Evolutionary conservation across 202 grass and related monocot genomes (phyloP).

Genomic region (Schoenoplectus tabernaemontani): DNA sequence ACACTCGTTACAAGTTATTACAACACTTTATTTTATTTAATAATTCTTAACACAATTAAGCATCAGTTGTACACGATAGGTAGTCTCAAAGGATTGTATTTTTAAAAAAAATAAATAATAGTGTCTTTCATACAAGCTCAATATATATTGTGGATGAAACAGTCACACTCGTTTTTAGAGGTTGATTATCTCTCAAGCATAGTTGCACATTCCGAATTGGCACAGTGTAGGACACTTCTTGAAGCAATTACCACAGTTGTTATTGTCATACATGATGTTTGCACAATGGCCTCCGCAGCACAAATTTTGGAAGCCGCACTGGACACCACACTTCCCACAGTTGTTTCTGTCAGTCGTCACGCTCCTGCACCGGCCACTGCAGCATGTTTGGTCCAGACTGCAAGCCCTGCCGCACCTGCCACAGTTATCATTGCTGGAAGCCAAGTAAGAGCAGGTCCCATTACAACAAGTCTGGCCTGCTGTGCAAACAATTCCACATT

Average conservation of each 20-base stretch:
- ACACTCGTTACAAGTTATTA: slow-evolving; percentile 8
- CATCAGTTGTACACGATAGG: background rate
- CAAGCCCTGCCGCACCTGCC: slow-evolving; percentile 18
- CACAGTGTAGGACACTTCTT: slow-evolving; percentile 15
- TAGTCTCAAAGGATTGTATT: background rate
- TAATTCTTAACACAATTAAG: slow-evolving; percentile 8
- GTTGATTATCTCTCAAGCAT: slow-evolving; percentile 8
- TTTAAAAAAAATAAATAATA: slow-evolving; percentile 1
- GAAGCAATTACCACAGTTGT: slow-evolving; percentile 24
- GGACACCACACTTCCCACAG: background rate
- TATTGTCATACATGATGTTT: background rate
- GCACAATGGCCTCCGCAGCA: slow-evolving; percentile 11
- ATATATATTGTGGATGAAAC: slow-evolving; percentile 29
- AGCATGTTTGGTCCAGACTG: background rate
- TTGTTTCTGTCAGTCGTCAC: background rate
- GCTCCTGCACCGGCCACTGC: slow-evolving; percentile 1
- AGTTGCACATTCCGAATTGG: slow-evolving; percentile 26
- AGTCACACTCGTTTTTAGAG: slow-evolving; percentile 13
- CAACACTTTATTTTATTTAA: slow-evolving; percentile 23
- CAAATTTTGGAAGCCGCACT: background rate
- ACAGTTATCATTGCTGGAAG: slow-evolving; percentile 1
- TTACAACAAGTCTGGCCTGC: background rate
- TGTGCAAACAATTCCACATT: slow-evolving; percentile 1
- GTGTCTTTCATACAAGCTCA: background rate
- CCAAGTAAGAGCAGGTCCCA: background rate